Conservation (phyloP, 2,329 filamentous ascomycete genomes). For the Cercospora sp. region DNA sequence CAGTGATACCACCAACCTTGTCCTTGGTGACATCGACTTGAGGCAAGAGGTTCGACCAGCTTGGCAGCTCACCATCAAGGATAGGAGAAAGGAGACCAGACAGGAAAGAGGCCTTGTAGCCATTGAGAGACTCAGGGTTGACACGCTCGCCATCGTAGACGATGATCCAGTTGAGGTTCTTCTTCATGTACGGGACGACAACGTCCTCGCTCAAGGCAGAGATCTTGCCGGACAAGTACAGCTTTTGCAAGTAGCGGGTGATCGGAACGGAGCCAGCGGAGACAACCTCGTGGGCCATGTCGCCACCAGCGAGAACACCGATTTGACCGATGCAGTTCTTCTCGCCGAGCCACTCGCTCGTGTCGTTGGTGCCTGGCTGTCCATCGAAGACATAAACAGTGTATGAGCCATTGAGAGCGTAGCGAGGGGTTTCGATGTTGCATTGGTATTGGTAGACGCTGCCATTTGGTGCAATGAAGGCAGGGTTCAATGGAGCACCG, state of each 20-base stretch:
- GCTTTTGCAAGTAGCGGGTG: constrained; percentile 44
- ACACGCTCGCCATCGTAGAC: constrained; percentile 38
- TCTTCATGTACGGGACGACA: constrained; percentile 35
- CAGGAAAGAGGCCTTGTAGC: constrained; percentile 44
- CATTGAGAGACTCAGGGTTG: constrained; percentile 36
- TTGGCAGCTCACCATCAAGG: constrained; percentile 24
- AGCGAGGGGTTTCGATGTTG: constrained; percentile 63
- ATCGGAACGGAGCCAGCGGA: constrained; percentile 47
- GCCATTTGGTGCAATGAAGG: constrained; percentile 40
- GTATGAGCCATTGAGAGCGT: constrained; percentile 62
- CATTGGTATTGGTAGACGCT: constrained; percentile 66
- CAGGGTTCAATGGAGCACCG: constrained; percentile 9
- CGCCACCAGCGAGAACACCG: constrained; percentile 45
- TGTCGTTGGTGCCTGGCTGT: constrained; percentile 43
- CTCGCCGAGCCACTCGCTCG: constrained; percentile 53
- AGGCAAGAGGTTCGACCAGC: constrained; percentile 30
- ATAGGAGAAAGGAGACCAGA: constrained; percentile 38
- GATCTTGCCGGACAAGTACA: constrained; percentile 37
- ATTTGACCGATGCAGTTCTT: constrained; percentile 61
- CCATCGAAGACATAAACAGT: constrained; percentile 69
- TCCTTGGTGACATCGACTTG: constrained; percentile 31
- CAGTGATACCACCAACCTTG: constrained; percentile 31
- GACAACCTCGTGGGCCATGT: constrained; percentile 30
- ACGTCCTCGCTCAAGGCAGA: constrained; percentile 30
- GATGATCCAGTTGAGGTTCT: constrained; percentile 40